These are phyloP conservation scores for Trichosporon ovoides DNA, from an alignment of 1,284 basidiomycete genomes.

Conservation along the genomic window DNA sequence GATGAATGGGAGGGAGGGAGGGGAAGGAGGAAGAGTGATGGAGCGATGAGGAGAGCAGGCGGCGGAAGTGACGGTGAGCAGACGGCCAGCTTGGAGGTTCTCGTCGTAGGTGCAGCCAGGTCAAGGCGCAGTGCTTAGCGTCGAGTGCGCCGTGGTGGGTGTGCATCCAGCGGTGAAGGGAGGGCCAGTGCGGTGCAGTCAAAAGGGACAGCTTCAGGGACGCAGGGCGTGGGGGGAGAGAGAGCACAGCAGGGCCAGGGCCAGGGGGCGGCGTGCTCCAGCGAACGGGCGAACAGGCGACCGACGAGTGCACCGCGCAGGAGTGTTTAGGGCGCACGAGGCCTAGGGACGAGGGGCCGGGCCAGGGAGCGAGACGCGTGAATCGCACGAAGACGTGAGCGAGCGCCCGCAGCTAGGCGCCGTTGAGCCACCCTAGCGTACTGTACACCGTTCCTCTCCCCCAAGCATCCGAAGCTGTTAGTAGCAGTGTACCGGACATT, in stretches of 20 bases:
- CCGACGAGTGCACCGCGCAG: conserved; percentile 4
- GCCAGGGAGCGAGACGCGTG: conserved; percentile 3
- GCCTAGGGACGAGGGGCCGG: background rate
- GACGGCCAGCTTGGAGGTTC: background rate
- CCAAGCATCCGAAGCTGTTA: too few species aligned
- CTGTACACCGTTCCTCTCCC: too few species aligned
- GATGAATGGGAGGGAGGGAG: conserved; percentile 1
- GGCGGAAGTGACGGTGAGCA: background rate
- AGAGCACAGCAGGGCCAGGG: background rate
- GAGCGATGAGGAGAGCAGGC: background rate
- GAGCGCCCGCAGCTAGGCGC: too few species aligned
- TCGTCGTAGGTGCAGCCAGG: background rate
- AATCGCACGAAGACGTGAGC: background rate
- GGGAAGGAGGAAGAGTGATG: background rate
- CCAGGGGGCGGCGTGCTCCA: background rate
- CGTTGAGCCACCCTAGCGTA: too few species aligned
- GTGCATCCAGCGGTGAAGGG: conserved; percentile 4
- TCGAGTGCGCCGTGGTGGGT: background rate
- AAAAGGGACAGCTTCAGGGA: background rate
- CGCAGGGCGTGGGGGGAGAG: too few species aligned
- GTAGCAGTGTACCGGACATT: too few species aligned
- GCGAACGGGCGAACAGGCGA: background rate
- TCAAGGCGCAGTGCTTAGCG: background rate
- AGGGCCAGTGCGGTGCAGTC: conserved; percentile 4
- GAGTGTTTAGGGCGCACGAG: background rate